Evolutionary conservation across 1,139 yeast species (phyloP).

Genomic region (Debaryomycetaceae sp.): DNA sequence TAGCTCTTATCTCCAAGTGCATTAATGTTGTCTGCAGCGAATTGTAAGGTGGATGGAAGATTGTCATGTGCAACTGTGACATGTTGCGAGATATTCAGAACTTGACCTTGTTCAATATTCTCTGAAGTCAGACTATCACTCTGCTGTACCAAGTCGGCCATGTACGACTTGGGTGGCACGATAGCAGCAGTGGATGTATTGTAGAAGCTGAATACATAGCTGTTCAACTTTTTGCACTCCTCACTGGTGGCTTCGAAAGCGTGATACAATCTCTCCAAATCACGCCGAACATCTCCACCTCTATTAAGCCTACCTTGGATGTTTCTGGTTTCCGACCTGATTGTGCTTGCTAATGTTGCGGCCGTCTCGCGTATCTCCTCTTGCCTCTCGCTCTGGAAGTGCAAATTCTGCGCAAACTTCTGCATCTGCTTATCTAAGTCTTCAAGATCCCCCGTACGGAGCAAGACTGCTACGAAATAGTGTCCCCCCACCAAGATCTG

Average conservation of each 20-base stretch:
- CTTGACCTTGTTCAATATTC: slow-evolving; percentile 3
- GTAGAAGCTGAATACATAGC: slow-evolving; percentile 8
- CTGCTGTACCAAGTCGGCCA: neutral
- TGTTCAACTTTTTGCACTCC: slow-evolving; percentile 12
- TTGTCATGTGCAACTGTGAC: neutral
- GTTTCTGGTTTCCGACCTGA: slow-evolving; percentile 9
- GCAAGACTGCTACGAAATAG: slow-evolving; percentile 7
- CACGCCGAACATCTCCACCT: slow-evolving; percentile 15
- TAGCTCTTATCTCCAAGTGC: neutral
- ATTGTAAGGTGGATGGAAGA: neutral
- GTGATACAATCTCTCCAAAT: slow-evolving; percentile 10
- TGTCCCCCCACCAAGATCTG: slow-evolving; percentile 13
- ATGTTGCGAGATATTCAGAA: slow-evolving; percentile 9
- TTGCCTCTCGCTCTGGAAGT: slow-evolving; percentile 3
- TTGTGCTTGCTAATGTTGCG: neutral
- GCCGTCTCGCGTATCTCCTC: slow-evolving; percentile 3
- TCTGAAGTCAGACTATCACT: neutral
- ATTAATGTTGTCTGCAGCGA: neutral
- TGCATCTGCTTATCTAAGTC: slow-evolving; percentile 1
- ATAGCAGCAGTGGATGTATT: slow-evolving; percentile 5
- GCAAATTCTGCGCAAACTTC: slow-evolving; percentile 2
- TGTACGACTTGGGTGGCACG: slow-evolving; percentile 1
- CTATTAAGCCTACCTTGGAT: slow-evolving; percentile 13
- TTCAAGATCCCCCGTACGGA: slow-evolving; percentile 5
- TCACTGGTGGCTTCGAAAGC: slow-evolving; percentile 6